phyloP scores from a whole-genome alignment of 345 rosid genomes.

The Reutealis trisperma region DNA sequence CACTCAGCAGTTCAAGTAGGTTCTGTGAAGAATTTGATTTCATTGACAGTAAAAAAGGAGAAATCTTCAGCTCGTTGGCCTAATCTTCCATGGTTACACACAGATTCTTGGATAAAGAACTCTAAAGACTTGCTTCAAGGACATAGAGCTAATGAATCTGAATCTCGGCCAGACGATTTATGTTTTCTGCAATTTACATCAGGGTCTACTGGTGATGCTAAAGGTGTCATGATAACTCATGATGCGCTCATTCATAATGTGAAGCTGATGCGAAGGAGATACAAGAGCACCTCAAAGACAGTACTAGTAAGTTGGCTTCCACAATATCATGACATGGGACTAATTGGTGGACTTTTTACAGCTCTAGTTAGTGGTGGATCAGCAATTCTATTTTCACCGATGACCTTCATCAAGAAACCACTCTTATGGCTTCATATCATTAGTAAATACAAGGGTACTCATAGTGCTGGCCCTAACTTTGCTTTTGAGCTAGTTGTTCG shows the following conservation, averaged over 20 bases:
- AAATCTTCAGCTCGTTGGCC: constrained; percentile 53
- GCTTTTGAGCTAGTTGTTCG: constrained; percentile 60
- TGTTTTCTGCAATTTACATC: constrained; percentile 72
- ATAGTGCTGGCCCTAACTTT: constrained; percentile 73
- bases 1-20: constrained; percentile 67
- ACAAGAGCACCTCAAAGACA: constrained; percentile 61
- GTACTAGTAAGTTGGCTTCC: constrained; percentile 71
- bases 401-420: constrained; percentile 62
- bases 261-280: constrained; percentile 56
- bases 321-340: constrained; percentile 77
- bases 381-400: constrained; percentile 57
- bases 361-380: constrained; percentile 68
- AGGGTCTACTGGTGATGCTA: constrained; percentile 74
- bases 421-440: constrained; percentile 62
- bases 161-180: constrained; percentile 45
- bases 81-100: constrained; percentile 63
- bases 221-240: constrained; percentile 69
- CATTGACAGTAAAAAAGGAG: constrained; percentile 39
- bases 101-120: constrained; percentile 63
- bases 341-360: constrained; percentile 70
- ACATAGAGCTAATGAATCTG: constrained; percentile 19
- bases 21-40: constrained; percentile 49
- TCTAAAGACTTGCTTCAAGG: constrained; percentile 27
- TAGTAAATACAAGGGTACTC: constrained; percentile 58
- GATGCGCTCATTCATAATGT: constrained; percentile 67